Evolutionary conservation across 1,284 basidiomycete genomes (phyloP), one percentile per base, ranked within the genome.

Genomic region (Apiotrichum laibachii): DNA sequence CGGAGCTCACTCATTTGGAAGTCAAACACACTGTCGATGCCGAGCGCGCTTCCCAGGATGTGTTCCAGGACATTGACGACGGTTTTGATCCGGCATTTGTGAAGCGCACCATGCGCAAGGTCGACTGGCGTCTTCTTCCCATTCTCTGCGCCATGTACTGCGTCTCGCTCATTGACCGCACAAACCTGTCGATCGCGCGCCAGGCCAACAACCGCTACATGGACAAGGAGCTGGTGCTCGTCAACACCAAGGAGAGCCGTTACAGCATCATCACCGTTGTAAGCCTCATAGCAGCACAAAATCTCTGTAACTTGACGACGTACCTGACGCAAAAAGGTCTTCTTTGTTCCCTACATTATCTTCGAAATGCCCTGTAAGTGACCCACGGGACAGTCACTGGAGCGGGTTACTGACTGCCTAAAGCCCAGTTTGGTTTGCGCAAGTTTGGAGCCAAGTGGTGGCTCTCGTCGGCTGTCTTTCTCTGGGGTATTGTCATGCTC

Each of bases 401-500:
- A 7, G 26, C 26, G 26, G 26, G 26, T 31, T 31, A 31, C 26
- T 31, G 26, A 31, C 7, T 31, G 26, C 26, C 4, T 3, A 7
- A 31, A 31, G 26, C 26, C 7, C 61, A 62, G 35, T 37, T 71
- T 67, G n/a, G 62, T 72, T 58, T 63, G 44, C 53, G 67, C 13
- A 57, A 60, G 18, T 64, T 64, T 26, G 61, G 65, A 10, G 57
- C 61, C 2, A 47, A 51, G n/a, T 31, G 37, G 12, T 62, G 61
- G 61, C 61, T 62, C 42, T 53, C 39, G 22, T 47, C 47, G 5
- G 50, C 56, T 21, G 55, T 56, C 13, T 22, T 70, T 44, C 61
- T 68, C 40, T 80, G 78, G 74, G 79, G 79, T 35, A 57, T 74
- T 4, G 66, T 77, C 53, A 78, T 78, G 73, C 52, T 79, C 19